phyloP scores from a whole-genome alignment of 2,329 filamentous ascomycete species.

The Fusarium chlamydosporum region DNA sequence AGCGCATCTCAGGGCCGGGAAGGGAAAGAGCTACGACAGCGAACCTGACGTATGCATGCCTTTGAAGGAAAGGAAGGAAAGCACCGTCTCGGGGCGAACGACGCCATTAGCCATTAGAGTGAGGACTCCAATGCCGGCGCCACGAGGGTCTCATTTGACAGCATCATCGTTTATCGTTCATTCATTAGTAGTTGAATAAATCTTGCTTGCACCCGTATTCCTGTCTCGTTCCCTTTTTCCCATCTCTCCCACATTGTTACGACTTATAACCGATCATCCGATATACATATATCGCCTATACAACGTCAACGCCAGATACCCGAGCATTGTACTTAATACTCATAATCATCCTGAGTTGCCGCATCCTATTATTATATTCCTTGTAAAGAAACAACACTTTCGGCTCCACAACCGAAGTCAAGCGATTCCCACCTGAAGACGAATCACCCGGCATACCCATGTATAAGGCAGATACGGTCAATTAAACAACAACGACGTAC shows the following conservation, averaged over 20 bases:
- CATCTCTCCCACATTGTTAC: slow-evolving; percentile 6
- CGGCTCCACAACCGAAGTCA: slow-evolving; percentile 27
- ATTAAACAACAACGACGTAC: slow-evolving; percentile 27
- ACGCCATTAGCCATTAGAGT: slow-evolving; percentile 37
- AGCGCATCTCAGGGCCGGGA: slow-evolving; percentile 34
- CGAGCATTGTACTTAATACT: slow-evolving; percentile 2
- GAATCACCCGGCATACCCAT: slow-evolving; percentile 29
- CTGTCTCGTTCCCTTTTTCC: not conserved
- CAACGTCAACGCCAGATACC: slow-evolving; percentile 6
- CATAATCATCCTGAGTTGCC: slow-evolving; percentile 8
- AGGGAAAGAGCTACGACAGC: slow-evolving; percentile 40
- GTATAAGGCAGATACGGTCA: slow-evolving; percentile 14
- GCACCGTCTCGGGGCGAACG: slow-evolving; percentile 41
- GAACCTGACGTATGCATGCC: slow-evolving; percentile 44
- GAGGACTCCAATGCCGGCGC: slow-evolving; percentile 28
- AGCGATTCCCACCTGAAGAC: slow-evolving; percentile 26
- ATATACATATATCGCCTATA: slow-evolving; percentile 21
- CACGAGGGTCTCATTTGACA: slow-evolving; percentile 39
- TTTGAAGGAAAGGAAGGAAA: slow-evolving; percentile 33
- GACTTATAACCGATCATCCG: slow-evolving; percentile 14
- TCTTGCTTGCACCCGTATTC: slow-evolving; percentile 39
- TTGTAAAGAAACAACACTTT: slow-evolving; percentile 27
- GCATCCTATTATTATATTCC: slow-evolving; percentile 13
- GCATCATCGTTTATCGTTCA: slow-evolving; percentile 39
- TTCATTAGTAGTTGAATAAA: slow-evolving; percentile 37